Conservation (phyloP, 129 eudicot species). For the Cynara cardunculus region DNA sequence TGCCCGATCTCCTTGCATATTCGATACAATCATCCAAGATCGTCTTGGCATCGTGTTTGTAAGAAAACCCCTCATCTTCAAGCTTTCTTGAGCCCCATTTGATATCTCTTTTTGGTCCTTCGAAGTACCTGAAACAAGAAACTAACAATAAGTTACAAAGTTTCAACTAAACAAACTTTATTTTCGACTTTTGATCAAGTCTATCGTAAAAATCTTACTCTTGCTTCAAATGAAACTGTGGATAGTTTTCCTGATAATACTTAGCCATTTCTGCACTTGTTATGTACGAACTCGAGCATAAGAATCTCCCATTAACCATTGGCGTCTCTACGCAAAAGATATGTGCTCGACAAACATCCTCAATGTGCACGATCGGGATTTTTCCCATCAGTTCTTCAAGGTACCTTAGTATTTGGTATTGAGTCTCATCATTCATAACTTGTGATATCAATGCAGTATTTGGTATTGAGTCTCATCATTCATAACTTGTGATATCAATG, state of each 20-base stretch:
- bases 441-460: conserved; percentile 16
- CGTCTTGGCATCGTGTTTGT: conserved; percentile 30
- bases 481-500: conserved; percentile 27
- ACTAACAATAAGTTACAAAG: neutral
- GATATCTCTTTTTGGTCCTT: conserved; percentile 26
- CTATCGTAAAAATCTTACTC: conserved; percentile 22
- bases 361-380: conserved; percentile 46
- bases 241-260: conserved; percentile 25
- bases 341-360: conserved; percentile 47
- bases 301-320: conserved; percentile 33
- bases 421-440: no score
- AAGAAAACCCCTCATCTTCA: conserved; percentile 44
- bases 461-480: neutral
- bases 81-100: conserved; percentile 17
- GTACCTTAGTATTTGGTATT: neutral
- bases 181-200: no score
- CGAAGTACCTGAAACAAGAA: conserved; percentile 18
- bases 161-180: neutral
- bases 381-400: conserved; percentile 47
- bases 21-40: conserved; percentile 35
- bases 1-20: conserved; percentile 22
- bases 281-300: conserved; percentile 38
- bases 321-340: conserved; percentile 48
- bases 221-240: conserved; percentile 28
- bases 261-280: conserved; percentile 39